Conservation (phyloP, 225 moss, liverwort and hornwort genomes). For the Neckera pumila region DNA sequence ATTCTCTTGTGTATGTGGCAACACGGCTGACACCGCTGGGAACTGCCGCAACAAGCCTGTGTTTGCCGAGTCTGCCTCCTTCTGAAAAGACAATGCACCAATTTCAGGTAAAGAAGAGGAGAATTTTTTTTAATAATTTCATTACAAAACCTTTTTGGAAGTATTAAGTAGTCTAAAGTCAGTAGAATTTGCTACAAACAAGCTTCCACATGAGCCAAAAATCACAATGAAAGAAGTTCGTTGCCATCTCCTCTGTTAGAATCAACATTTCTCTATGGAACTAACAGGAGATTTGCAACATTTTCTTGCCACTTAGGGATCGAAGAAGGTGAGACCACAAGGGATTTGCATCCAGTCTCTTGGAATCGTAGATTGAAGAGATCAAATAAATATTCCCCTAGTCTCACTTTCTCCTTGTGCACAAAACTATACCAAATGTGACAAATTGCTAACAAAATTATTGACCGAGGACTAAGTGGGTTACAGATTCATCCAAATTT, state of each 20-base stretch:
- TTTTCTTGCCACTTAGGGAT: neutral
- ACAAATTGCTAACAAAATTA: neutral
- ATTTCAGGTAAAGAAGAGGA: neutral
- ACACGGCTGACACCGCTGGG: neutral
- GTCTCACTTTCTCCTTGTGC: neutral
- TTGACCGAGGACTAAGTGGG: neutral
- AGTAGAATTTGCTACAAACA: neutral
- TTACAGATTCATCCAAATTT: neutral
- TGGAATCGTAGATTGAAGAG: neutral
- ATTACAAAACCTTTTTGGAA: neutral
- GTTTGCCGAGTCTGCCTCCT: neutral
- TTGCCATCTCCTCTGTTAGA: neutral
- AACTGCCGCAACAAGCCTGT: neutral
- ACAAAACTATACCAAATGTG: neutral
- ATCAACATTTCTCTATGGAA: neutral
- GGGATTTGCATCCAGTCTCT: neutral
- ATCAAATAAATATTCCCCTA: neutral
- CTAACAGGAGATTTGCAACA: neutral
- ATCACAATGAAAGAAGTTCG: neutral
- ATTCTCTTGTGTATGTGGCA: conserved; percentile 16
- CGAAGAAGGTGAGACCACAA: neutral
- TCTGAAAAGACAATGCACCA: neutral
- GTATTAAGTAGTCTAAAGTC: neutral
- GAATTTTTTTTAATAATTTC: neutral
- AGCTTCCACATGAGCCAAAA: neutral